Base-by-base conservation (phyloP, 257 asterid genomes). In the Nicotiana benthamiana region DNA sequence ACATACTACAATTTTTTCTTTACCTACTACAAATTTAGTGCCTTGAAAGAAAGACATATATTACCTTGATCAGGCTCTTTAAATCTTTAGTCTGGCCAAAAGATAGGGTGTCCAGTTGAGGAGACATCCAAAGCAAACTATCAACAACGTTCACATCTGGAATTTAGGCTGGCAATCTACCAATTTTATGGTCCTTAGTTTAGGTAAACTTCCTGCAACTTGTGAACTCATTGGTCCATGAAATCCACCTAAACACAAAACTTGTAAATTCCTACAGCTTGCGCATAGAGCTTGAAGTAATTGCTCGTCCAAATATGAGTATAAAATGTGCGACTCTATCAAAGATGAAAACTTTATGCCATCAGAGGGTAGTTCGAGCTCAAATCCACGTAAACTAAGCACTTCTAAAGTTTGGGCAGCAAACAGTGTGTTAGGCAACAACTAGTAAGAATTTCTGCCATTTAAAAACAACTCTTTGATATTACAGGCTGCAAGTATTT, bases 121-220 rank as follows among this genome's bases (percentile, higher is more conserved):
- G 81, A 59, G 72, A 65, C 16, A 75, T 28, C 80, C 80, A 75
- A 18, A 75, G 66, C 40, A 75, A 46, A 54, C 52, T 20, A 75
- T 75, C 66, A 16, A 46, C 79, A 75, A 77, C 59, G 18, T 27
- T 15, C 67, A 76, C 30, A 28, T 10, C 51, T 30, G 59, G 65
- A 20, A 20, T 9, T n/a, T 2, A 57, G 4, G 2, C 7, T 7
- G 30, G 6, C 6, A 60, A 60, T 3, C 1, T 20, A 0, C 0
- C 65, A 20, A 60, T 3, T 9, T 1, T 9, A 59, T 5, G 1
- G 3, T 9, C 54, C 54, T 11, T 56, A 56, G 26, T 56, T 56
- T 18, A 1, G 24, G 62, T 56, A 56, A 56, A 56, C 1, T 56
- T 59, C 30, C 30, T 9, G 16, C 30, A 59, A 9, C 30, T 22